phyloP scores from a whole-genome alignment of 2,329 filamentous ascomycete species.

The Talaromyces rugulosus region DNA sequence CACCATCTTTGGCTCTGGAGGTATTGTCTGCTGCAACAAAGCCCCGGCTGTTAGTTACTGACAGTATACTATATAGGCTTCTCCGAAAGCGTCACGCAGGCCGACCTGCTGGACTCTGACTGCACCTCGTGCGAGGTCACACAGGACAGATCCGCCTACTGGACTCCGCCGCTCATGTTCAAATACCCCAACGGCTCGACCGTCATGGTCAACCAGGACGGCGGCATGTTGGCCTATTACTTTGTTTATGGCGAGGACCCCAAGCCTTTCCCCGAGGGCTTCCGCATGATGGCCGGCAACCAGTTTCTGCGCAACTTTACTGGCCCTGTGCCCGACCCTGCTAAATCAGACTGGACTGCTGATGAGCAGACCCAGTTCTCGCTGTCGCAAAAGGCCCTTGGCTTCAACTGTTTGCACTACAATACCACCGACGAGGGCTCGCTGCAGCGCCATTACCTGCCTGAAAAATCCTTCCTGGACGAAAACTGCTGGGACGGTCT shows the following conservation, averaged over 20 bases:
- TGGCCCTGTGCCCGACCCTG: conserved; percentile 61
- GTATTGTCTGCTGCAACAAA: conserved; percentile 50
- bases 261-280: conserved; percentile 69
- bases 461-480: conserved; percentile 75
- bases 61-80: conserved; percentile 57
- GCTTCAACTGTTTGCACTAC: conserved; percentile 96
- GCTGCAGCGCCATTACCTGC: conserved; percentile 75
- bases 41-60: neutral
- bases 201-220: conserved; percentile 67
- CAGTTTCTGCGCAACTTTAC: conserved; percentile 65
- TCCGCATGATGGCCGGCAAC: conserved; percentile 79
- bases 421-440: conserved; percentile 60
- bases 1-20: conserved; percentile 68
- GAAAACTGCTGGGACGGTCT: conserved; percentile 76
- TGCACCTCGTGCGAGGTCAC: conserved; percentile 79
- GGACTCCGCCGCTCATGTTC: conserved; percentile 78
- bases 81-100: conserved; percentile 52
- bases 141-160: conserved; percentile 85
- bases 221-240: conserved; percentile 91
- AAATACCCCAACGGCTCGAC: conserved; percentile 62
- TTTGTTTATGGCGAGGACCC: conserved; percentile 65
- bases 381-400: conserved; percentile 74
- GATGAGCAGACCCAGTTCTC: conserved; percentile 65
- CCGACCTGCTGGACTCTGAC: conserved; percentile 55
- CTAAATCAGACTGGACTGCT: conserved; percentile 66